phyloP scores from a whole-genome alignment of 2,329 filamentous ascomycete genomes.

The Onygenales sp. region DNA sequence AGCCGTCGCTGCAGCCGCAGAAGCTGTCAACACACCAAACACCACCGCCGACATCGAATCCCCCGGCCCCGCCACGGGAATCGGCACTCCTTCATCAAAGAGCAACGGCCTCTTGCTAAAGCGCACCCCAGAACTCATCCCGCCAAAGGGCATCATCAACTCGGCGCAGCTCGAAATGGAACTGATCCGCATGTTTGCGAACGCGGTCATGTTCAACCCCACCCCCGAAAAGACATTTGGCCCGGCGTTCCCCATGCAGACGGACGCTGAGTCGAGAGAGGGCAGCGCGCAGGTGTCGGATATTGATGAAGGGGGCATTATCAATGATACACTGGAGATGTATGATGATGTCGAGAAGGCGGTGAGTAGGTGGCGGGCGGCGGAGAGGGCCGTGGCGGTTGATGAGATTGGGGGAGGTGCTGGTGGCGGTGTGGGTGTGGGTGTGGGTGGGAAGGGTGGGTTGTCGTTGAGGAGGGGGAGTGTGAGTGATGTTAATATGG shows the following conservation, averaged over 20 bases:
- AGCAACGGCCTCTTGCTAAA: conserved; percentile 32
- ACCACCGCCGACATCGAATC: conserved; percentile 38
- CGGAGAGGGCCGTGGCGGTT: conserved; percentile 41
- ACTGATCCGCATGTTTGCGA: conserved; percentile 92
- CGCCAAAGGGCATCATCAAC: conserved; percentile 86
- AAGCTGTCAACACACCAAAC: conserved; percentile 58
- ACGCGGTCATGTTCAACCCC: conserved; percentile 96
- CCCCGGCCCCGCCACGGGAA: conserved; percentile 16
- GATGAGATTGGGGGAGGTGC: conserved; percentile 17
- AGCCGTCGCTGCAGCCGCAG: conserved; percentile 34
- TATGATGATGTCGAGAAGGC: conserved; percentile 76
- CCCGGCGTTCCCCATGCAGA: conserved; percentile 46
- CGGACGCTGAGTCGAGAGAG: conserved; percentile 25
- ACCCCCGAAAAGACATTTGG: conserved; percentile 66
- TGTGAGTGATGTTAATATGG: conserved; percentile 27
- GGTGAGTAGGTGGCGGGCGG: conserved; percentile 64
- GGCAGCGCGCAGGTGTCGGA: conserved; percentile 47
- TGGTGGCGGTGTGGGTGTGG: no score
- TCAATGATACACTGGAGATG: conserved; percentile 82
- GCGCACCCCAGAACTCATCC: conserved; percentile 67
- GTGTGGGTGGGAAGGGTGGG: conserved; percentile 25
- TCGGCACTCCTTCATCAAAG: conserved; percentile 25
- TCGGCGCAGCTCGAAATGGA: conserved; percentile 87
- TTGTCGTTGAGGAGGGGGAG: conserved; percentile 28
- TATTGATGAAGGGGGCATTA: conserved; percentile 69